These are phyloP conservation scores for Syzygium aqueum DNA, from an alignment of 345 rosid genomes.

Conservation along the genomic window DNA sequence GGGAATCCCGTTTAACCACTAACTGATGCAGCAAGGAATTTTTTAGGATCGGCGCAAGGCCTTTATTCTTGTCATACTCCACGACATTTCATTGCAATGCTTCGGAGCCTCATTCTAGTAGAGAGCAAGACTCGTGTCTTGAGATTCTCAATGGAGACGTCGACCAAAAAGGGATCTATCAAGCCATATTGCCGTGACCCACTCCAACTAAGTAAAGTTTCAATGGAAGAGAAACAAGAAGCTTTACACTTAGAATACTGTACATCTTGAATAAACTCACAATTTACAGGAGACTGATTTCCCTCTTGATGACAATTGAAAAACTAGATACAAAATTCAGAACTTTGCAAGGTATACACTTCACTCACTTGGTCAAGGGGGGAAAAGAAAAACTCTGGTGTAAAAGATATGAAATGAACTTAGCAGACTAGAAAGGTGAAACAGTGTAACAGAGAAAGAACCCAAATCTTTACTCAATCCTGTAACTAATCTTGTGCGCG, in stretches of 20 bases:
- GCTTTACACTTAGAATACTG: slow-evolving; percentile 12
- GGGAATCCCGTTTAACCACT: not conserved
- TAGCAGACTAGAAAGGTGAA: not conserved
- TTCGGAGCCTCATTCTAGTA: not conserved
- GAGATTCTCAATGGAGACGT: not conserved
- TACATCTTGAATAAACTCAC: slow-evolving; percentile 3
- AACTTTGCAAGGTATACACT: slow-evolving; percentile 1
- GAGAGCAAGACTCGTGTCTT: no score
- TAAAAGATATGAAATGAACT: not conserved
- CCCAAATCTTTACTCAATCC: not conserved
- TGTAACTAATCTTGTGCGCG: not conserved
- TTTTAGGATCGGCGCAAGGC: not conserved
- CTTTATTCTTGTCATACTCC: not conserved
- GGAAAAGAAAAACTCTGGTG: not conserved
- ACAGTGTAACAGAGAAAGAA: not conserved
- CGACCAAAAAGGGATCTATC: not conserved
- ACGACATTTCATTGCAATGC: not conserved
- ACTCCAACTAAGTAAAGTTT: not conserved
- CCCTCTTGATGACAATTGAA: slow-evolving; percentile 4
- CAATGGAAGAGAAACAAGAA: not conserved
- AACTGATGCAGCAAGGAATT: not conserved
- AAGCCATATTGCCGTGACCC: not conserved
- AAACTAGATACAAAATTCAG: slow-evolving; percentile 13
- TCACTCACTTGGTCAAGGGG: not conserved
- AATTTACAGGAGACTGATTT: slow-evolving; percentile 17